Base-by-base conservation (phyloP, 208 protist genomes). In the Naegleria lovaniensis region DNA sequence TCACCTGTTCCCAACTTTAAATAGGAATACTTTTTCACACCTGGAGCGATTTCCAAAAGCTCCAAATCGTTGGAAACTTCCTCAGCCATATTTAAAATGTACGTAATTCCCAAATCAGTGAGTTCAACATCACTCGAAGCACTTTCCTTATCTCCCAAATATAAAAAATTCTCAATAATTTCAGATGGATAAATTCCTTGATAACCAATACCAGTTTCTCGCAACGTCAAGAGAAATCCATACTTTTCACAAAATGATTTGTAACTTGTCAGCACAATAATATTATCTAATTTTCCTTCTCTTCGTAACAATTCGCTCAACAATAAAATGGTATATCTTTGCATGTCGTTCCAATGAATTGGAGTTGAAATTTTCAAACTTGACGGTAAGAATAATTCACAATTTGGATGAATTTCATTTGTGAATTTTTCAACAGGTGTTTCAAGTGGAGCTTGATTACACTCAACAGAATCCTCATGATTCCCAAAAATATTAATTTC, bases 21-120 rank as follows among this genome's bases (percentile, higher is more conserved):
- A n/a, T 87, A 87, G 11, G 15, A 36, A n/a, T 40, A 52, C 38
- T 84, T 33, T 41, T 84, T 41, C 38, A 38, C 76, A 22, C 33
- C 33, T 19, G 16, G 9, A 9, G 40, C 83, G 11, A 38, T 1
- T 15, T 29, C 22, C 19, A 33, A 29, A 9, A 36, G 1, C 19
- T 87, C 83, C 15, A 87, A 87, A 16, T 25, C 33, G 52, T 87
- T 87, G 5, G 9, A 11, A 16, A 87, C 29, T n/a, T 87, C 83
- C 43, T 87, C 40, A 0, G 83, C 83, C 83, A 87, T 87, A 51
- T 87, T 87, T 39, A 87, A 87, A 87, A 87, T 51, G 39, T 87
- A 87, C 1, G 16, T 40, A n/a, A 87, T 87, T 51, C 33, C 33
- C 1, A 41, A 25, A 87, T 87, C 83, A 22, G 15, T 51, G 40